These are phyloP conservation scores for Diaporthe nobilis DNA, from an alignment of 2,329 filamentous ascomycete species.

Conservation along the genomic window DNA sequence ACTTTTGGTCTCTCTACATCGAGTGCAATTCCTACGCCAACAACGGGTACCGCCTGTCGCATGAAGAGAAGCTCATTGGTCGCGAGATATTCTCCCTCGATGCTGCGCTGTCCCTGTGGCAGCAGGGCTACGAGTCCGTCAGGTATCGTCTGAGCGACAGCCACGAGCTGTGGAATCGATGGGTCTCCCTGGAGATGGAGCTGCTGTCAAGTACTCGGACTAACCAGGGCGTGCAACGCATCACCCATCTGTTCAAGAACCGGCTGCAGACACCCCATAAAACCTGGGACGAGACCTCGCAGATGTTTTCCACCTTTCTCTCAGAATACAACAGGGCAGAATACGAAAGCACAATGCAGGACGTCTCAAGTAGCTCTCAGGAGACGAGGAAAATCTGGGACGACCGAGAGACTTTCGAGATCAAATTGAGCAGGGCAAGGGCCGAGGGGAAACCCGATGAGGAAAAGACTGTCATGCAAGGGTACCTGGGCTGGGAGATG, in stretches of 20 bases:
- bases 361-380: slow-evolving; percentile 74
- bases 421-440: slow-evolving; percentile 72
- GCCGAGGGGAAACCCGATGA: slow-evolving; percentile 69
- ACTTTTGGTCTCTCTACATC: slow-evolving; percentile 79
- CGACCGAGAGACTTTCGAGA: slow-evolving; percentile 77
- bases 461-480: slow-evolving; percentile 66
- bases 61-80: slow-evolving; percentile 78
- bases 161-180: slow-evolving; percentile 84
- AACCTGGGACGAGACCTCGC: slow-evolving; percentile 81
- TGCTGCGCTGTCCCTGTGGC: slow-evolving; percentile 77
- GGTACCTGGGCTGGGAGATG: slow-evolving; percentile 91
- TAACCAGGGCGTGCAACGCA: slow-evolving; percentile 71
- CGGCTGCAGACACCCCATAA: slow-evolving; percentile 81
- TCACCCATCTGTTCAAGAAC: slow-evolving; percentile 78
- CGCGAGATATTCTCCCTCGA: slow-evolving; percentile 80
- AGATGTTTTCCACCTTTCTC: slow-evolving; percentile 81
- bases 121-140: slow-evolving; percentile 79
- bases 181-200: slow-evolving; percentile 79
- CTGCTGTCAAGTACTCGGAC: slow-evolving; percentile 72
- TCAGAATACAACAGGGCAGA: slow-evolving; percentile 77
- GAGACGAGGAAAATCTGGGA: slow-evolving; percentile 75
- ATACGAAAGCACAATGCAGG: slow-evolving; percentile 83
- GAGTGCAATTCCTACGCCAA: slow-evolving; percentile 68
- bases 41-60: slow-evolving; percentile 68
- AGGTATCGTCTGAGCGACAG: slow-evolving; percentile 83